These are phyloP conservation scores for Saraca asoca DNA, from an alignment of 331 rosid species.

Conservation along the genomic window DNA sequence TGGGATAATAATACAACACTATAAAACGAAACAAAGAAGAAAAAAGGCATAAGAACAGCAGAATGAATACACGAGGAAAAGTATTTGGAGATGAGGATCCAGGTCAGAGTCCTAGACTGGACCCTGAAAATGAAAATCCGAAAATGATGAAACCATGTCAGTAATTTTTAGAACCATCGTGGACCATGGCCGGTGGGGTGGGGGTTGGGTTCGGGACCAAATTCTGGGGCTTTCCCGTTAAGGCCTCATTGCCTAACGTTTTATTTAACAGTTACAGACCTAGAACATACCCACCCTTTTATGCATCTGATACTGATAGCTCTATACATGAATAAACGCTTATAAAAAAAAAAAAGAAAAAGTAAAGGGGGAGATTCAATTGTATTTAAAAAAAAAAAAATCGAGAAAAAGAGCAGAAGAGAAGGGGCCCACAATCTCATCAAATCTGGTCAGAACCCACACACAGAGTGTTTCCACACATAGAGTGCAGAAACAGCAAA, in stretches of 20 bases:
- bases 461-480: neutral
- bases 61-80: too few relatives aligned
- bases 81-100: too few relatives aligned
- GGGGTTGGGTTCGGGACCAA: neutral
- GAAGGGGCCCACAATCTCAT: too few relatives aligned
- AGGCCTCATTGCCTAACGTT: neutral
- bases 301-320: too few relatives aligned
- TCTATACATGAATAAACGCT: too few relatives aligned
- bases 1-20: too few relatives aligned
- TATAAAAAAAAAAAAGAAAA: too few relatives aligned
- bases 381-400: too few relatives aligned
- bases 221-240: conserved; percentile 1
- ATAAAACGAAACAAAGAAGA: too few relatives aligned
- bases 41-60: too few relatives aligned
- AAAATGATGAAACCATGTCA: neutral
- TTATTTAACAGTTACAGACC: neutral
- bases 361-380: too few relatives aligned
- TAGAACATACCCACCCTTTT: neutral
- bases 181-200: conserved; percentile 1
- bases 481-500: conserved; percentile 29
- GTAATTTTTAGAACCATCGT: neutral
- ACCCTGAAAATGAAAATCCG: neutral
- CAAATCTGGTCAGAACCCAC: neutral
- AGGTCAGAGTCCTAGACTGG: neutral
- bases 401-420: too few relatives aligned